phyloP scores from a whole-genome alignment of 1,284 basidiomycete genomes.

The Dichomitus squalens region DNA sequence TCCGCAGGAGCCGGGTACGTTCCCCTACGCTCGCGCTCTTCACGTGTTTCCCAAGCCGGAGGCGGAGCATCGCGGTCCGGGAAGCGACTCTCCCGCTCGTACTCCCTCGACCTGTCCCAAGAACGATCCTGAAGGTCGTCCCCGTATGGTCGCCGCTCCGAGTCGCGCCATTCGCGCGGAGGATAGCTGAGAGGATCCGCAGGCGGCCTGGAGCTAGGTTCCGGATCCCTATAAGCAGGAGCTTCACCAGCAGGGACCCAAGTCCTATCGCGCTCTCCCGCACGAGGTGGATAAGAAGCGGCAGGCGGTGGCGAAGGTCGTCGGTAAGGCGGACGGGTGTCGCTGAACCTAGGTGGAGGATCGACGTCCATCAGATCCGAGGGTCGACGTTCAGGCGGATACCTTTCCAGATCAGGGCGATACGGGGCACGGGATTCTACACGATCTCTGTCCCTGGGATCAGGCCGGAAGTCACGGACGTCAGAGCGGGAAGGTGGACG shows the following conservation, averaged over 20 bases:
- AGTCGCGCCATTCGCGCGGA: conserved; percentile 30
- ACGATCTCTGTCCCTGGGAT: conserved; percentile 21
- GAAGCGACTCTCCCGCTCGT: conserved; percentile 24
- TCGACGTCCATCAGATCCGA: conserved; percentile 31
- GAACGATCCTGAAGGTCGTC: conserved; percentile 23
- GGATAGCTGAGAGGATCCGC: conserved; percentile 22
- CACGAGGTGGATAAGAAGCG: conserved; percentile 23
- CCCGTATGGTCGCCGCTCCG: conserved; percentile 23
- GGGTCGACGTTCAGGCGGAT: conserved; percentile 24
- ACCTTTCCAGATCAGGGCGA: conserved; percentile 26
- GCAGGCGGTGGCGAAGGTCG: conserved; percentile 26
- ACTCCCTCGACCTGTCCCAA: conserved; percentile 30
- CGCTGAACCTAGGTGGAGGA: conserved; percentile 22
- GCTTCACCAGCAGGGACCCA: conserved; percentile 30
- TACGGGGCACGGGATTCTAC: conserved; percentile 17
- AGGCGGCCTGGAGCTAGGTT: conserved; percentile 14
- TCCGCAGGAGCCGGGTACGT: conserved; percentile 24
- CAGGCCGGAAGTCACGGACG: conserved; percentile 21
- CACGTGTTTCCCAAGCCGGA: conserved; percentile 33
- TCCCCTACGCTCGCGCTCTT: conserved; percentile 34
- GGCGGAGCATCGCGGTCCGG: conserved; percentile 28
- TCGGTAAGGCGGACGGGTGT: conserved; percentile 25
- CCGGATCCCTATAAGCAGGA: conserved; percentile 18
- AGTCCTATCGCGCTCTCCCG: conserved; percentile 16
- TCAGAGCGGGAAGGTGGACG: conserved; percentile 28